Conservation (phyloP, 2,329 filamentous ascomycete species). For the Blastomyces emzantsi region DNA sequence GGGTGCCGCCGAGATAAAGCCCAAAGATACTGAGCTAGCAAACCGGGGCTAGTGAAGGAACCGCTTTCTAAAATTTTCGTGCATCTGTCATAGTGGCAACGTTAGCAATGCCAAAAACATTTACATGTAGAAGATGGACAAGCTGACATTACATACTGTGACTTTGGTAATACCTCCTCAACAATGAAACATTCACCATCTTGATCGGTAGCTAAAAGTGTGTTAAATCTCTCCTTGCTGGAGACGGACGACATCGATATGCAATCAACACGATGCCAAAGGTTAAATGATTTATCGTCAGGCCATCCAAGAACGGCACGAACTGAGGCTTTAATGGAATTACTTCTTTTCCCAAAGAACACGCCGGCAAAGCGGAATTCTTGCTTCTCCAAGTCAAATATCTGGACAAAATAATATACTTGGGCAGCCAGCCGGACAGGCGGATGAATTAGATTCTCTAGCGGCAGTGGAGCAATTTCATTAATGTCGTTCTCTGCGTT, state of each 20-base stretch:
- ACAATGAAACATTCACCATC: conserved; percentile 37
- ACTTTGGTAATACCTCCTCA: conserved; percentile 32
- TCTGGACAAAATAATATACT: conserved; percentile 43
- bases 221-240: conserved; percentile 29
- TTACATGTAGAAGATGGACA: neutral
- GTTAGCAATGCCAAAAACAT: conserved; percentile 12
- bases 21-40: conserved; percentile 37
- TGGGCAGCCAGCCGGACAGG: conserved; percentile 18
- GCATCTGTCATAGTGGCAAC: conserved; percentile 20
- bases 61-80: conserved; percentile 27
- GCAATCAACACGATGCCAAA: conserved; percentile 38
- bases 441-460: neutral
- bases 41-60: conserved; percentile 31
- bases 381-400: conserved; percentile 44
- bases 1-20: conserved; percentile 40
- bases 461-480: neutral
- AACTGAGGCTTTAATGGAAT: conserved; percentile 34
- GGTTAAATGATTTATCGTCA: conserved; percentile 32
- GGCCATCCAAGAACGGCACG: conserved; percentile 32
- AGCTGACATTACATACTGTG: conserved; percentile 24
- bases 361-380: conserved; percentile 33
- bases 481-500: neutral
- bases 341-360: conserved; percentile 34
- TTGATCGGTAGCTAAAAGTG: conserved; percentile 19
- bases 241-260: conserved; percentile 27